Evolutionary conservation across 176 grass and related monocot species (phyloP).

Genomic region (Melocanna baccifera): DNA sequence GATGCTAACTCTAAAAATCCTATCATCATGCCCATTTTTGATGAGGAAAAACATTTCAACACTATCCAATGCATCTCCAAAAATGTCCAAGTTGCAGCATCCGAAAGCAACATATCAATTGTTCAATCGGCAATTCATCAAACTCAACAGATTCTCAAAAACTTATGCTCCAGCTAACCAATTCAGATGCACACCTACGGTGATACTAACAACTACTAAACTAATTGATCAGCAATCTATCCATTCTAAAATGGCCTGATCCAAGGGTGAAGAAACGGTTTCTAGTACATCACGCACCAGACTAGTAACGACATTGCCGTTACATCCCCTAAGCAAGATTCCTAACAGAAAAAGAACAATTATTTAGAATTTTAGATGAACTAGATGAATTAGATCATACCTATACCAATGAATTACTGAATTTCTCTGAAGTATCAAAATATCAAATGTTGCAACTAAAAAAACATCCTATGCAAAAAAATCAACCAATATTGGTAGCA

Average conservation of each 20-base stretch:
- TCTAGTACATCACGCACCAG: background rate
- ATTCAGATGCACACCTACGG: background rate
- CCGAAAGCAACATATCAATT: background rate
- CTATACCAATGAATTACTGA: background rate
- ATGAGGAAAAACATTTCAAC: background rate
- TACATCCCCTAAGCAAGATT: background rate
- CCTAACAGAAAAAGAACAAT: background rate
- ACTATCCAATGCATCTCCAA: background rate
- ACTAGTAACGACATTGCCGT: background rate
- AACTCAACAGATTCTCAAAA: background rate
- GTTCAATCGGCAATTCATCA: background rate
- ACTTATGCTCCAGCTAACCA: background rate
- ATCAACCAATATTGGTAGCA: background rate
- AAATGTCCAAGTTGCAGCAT: background rate
- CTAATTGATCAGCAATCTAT: background rate
- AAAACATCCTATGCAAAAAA: background rate
- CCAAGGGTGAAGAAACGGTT: background rate
- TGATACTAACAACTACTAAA: background rate
- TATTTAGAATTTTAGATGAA: too few species aligned
- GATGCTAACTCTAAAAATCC: background rate
- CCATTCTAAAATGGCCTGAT: background rate
- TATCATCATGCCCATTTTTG: background rate
- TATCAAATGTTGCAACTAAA: background rate
- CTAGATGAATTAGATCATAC: background rate
- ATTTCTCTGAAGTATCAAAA: background rate